Evolutionary conservation across 352 stramenopile genomes (phyloP), one percentile per base, ranked within the genome.

Genomic region (Thalassiosira gravida): DNA sequence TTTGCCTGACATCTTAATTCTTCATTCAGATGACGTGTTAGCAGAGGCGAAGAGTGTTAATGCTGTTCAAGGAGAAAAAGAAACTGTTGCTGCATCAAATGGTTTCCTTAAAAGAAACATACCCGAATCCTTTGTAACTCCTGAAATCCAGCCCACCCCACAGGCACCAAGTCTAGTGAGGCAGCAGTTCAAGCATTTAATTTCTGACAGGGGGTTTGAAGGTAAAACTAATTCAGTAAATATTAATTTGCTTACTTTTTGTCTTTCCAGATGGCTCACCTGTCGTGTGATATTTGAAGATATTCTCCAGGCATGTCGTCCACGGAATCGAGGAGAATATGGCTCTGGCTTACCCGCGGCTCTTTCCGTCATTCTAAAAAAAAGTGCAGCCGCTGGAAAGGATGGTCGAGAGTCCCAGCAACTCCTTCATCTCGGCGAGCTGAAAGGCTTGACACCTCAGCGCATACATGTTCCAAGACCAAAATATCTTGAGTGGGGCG

Each of bases 221-320:
- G n/a, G n/a, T n/a, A n/a, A n/a, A n/a, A n/a, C n/a, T n/a, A n/a
- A n/a, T n/a, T n/a, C n/a, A n/a, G n/a, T n/a, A n/a, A n/a, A n/a
- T n/a, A n/a, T n/a, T n/a, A n/a, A n/a, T n/a, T n/a, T n/a, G n/a
- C n/a, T n/a, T n/a, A n/a, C n/a, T n/a, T n/a, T n/a, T n/a, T n/a
- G n/a, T n/a, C n/a, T n/a, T n/a, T n/a, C n/a, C n/a, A n/a, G n/a
- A n/a, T n/a, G n/a, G n/a, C n/a, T n/a, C n/a, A n/a, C n/a, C n/a
- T n/a, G n/a, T n/a, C n/a, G n/a, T n/a, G n/a, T n/a, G n/a, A n/a
- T n/a, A n/a, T n/a, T n/a, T n/a, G n/a, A 85, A 69, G 87, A 94
- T 67, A 93, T 94, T 79, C 67, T 94, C 24, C 85, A 93, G 67
- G 89, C 89, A 22, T 93, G 89, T 61, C 62, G 87, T 57, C 89